Evolutionary conservation across 2,329 filamentous ascomycete genomes (phyloP), one percentile per base, ranked within the genome.

Genomic region (Talaromyces sp.): DNA sequence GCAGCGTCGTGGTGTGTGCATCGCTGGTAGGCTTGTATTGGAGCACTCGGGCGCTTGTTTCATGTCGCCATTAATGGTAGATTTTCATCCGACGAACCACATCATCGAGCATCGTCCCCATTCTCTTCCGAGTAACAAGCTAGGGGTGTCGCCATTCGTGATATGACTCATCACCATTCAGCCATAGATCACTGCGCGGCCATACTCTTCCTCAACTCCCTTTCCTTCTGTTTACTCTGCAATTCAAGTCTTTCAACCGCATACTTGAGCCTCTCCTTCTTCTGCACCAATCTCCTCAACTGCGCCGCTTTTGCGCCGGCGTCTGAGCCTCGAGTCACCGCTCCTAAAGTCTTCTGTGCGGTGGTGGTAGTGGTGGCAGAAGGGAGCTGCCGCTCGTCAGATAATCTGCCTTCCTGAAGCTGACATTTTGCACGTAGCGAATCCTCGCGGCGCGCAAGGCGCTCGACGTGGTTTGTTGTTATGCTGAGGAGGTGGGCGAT

Each of bases 241-340:
- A 97, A 75, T 81, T 95, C 91, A 69, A 97, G 78, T 67, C 93
- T 85, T 74, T 95, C 92, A 19, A 97, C 91, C 33, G 91, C 90
- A 80, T 96, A 97, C 75, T 91, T 89, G 70, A 97, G 79, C 59
- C 92, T 87, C 77, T 96, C 92, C 78, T 92, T 94, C 78, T 92
- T 90, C 81, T 93, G 91, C 65, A 87, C 83, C 64, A 95, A 78
- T 68, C 90, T 89, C 71, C 87, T 87, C 67, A 92, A 81, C 71
- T 86, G 86, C 65, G 84, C 82, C 64, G 86, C 83, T 73, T 86
- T 79, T 60, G 77, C 77, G 41, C 76, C 72, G 35, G 60, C 64
- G 45, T 63, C 67, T 14, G 64, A 66, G 27, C 27, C 27, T 31
- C 27, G 27, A 31, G 27, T 31, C 27, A 7, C 27, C 27, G 27